These are phyloP conservation scores for Groenewaldozyma tartarivorans DNA, from an alignment of 805 yeast species.

Conservation along the genomic window DNA sequence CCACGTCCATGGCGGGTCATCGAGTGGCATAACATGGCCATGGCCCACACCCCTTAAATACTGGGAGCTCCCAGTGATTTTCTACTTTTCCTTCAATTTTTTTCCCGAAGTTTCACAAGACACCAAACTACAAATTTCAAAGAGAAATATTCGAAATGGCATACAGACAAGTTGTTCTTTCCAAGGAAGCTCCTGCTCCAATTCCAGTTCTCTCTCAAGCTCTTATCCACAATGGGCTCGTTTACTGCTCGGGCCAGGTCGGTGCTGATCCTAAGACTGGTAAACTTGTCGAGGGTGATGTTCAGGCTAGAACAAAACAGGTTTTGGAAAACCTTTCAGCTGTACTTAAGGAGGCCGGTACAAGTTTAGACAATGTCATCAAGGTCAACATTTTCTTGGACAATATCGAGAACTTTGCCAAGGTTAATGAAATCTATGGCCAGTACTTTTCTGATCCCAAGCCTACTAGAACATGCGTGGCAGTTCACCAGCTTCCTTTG, in stretches of 20 bases:
- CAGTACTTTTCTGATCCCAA: slow-evolving; percentile 26
- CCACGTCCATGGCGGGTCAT: too few relatives aligned
- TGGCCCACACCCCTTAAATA: too few relatives aligned
- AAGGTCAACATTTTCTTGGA: slow-evolving; percentile 84
- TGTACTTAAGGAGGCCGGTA: slow-evolving; percentile 76
- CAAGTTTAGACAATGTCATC: slow-evolving; percentile 71
- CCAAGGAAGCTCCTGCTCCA: slow-evolving; percentile 76
- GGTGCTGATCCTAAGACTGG: slow-evolving; percentile 19
- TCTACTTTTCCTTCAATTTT: too few relatives aligned
- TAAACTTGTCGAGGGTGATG: slow-evolving; percentile 37
- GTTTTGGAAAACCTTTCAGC: slow-evolving; percentile 35
- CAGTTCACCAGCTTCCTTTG: slow-evolving; percentile 84
- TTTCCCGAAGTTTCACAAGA: too few relatives aligned
- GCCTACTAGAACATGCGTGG: slow-evolving; percentile 97
- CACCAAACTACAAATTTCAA: too few relatives aligned
- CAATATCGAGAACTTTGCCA: slow-evolving; percentile 78
- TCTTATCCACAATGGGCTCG: slow-evolving; percentile 58
- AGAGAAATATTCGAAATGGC: slow-evolving; percentile 9
- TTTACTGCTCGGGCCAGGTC: slow-evolving; percentile 77
- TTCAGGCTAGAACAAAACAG: slow-evolving; percentile 21
- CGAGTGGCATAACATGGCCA: too few relatives aligned
- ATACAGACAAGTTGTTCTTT: slow-evolving; percentile 34
- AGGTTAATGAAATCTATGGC: slow-evolving; percentile 76
- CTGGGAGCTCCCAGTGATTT: too few relatives aligned
- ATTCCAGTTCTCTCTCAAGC: slow-evolving; percentile 89